Conservation (phyloP, 306 rosid species). For the Elaeagnus macrophylla region DNA sequence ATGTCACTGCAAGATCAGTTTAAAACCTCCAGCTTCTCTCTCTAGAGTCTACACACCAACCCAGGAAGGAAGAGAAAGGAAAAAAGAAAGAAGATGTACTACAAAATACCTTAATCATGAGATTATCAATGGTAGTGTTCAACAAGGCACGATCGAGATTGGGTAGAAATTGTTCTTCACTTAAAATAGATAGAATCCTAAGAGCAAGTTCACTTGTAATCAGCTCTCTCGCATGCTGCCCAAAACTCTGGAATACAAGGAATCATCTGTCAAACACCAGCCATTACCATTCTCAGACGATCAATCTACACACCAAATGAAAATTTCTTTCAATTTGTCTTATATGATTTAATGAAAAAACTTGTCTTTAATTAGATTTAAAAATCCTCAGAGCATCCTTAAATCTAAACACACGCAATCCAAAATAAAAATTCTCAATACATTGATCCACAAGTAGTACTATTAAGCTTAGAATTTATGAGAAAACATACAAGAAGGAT, state of each 20-base stretch:
- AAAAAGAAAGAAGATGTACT: too few species aligned
- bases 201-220: slow-evolving; percentile 89
- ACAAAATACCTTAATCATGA: slow-evolving; percentile 59
- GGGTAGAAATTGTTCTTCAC: slow-evolving; percentile 65
- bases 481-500: slow-evolving; percentile 75
- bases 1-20: too few species aligned
- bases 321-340: slow-evolving; percentile 9
- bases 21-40: too few species aligned
- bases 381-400: background rate
- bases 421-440: background rate
- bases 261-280: slow-evolving; percentile 99
- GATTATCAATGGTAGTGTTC: slow-evolving; percentile 61
- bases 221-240: slow-evolving; percentile 99
- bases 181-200: slow-evolving; percentile 64
- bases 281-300: slow-evolving; percentile 76
- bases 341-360: background rate
- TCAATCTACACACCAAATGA: slow-evolving; percentile 38
- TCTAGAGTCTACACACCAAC: too few species aligned
- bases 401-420: background rate
- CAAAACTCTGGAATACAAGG: slow-evolving; percentile 99
- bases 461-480: background rate
- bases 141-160: slow-evolving; percentile 45
- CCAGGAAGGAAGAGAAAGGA: too few species aligned
- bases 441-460: background rate
- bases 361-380: background rate